Evolutionary conservation across 306 rosid species (phyloP), one percentile per base, ranked within the genome.

Genomic region (Acacia crassicarpa): DNA sequence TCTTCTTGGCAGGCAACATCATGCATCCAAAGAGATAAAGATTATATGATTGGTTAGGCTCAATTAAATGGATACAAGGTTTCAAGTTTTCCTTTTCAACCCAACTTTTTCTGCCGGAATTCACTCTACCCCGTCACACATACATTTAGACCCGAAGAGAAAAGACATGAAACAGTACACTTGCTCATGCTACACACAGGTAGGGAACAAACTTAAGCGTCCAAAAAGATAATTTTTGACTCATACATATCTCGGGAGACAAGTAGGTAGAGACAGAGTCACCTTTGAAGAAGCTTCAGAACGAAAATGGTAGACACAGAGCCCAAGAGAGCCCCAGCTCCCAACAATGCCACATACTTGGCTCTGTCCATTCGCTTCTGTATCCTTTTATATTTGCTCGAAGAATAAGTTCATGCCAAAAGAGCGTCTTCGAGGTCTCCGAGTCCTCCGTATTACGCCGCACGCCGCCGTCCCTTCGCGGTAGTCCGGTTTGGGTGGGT

Each of bases 311-410:
- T 91, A 25, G 99, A 91, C 43, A 86, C 79, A 48, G 99, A 93
- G 70, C 99, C 98, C 65, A 95, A 62, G 46, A 95, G 79, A 81
- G 89, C 95, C 41, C 98, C 97, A 40, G 86, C 87, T 70, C 97
- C 98, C 45, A 90, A 71, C 84, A 90, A 72, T 17, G 92, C 92
- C 32, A 93, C 80, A 79, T 79, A 81, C 84, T 87, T 89, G 1
- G 76, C 66, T 84, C 83, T 86, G 81, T 91, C 97, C 92, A 84
- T 89, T 75, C 77, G 81, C 80, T 80, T 14, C 56, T n/a, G 10
- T 51, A 33, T 56, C 5, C 2, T 13, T 13, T 9, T 46, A 30
- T 15, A 23, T 66, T 38, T 67, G 40, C 25, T 30, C 2, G 19
- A 15, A 33, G 35, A 53, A 33, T 6, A 22, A 14, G 48, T 3